Evolutionary conservation across 148 eudicot genomes (phyloP), one percentile per base, ranked within the genome.

Genomic region (Hydrangea macrophylla): DNA sequence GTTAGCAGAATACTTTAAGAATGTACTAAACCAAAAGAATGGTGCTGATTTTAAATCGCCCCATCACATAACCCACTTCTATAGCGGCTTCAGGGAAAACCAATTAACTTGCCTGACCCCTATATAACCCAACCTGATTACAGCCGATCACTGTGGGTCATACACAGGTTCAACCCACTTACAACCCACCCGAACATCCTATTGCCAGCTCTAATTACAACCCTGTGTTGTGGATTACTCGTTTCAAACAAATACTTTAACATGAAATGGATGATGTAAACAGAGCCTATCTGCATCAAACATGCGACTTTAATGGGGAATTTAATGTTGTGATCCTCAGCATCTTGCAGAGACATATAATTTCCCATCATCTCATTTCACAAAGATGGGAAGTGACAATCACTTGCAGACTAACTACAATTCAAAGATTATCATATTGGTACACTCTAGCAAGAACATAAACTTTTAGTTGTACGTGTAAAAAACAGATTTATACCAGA

Each of bases 401-500:
- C n/a, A 45, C 53, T 15, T 0, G 20, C 17, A 1, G 0, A 18
- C 5, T 17, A 20, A 48, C 53, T 7, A 18, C 5, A 22, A 48
- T n/a, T n/a, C n/a, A n/a, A n/a, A n/a, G n/a, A n/a, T n/a, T n/a
- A n/a, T n/a, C n/a, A n/a, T n/a, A n/a, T n/a, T n/a, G n/a, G 20
- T 15, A 48, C 5, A 48, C 53, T 15, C 17, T 48, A 2, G 77
- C 37, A 6, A 30, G 30, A n/a, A n/a, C 40, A 20, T 58, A 15
- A 48, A 11, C 17, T 18, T 11, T 50, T 45, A 51, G 40, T 48
- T 27, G 24, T 28, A 15, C 5, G 30, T 8, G 23, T 6, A 15
- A 36, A 13, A 22, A 30, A n/a, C 20, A 33, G 40, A 72, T 40
- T 67, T 86, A 78, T 76, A 87, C 89, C 62, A 74, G 57, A 58